Evolutionary conservation across 2,329 filamentous ascomycete species (phyloP), one percentile per base, ranked within the genome.

Genomic region (Pseudogymnoascus sp.): DNA sequence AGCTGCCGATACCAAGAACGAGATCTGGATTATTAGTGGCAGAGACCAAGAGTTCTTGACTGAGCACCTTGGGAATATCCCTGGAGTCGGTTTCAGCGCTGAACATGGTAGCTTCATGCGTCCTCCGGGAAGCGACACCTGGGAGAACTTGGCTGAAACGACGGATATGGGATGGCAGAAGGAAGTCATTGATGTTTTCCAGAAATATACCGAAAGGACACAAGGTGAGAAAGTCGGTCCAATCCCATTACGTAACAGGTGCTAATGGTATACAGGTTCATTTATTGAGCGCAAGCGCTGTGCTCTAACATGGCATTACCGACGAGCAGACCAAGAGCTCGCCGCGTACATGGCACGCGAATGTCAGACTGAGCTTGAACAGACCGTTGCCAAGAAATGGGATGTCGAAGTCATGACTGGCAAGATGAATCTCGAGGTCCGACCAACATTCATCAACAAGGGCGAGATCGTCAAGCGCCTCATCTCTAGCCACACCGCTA

Each of bases 1-100:
- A 44, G 89, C 93, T 0, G 82, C 89, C 0, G 91, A 97, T 72
- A 85, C 89, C 14, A 81, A 82, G 63, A 99, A 97, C 71, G 83
- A 87, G 1, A 92, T 99, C n/a, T 99, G 95, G 95, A 96, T 99
- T 73, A 97, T 99, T 71, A 96, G 91, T 62, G 95, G 95, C 10
- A 87, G 95, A 67, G 93, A 97, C 71, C 92, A 96, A 73, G 88
- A 89, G 6, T 99, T 99, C 77, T 78, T 99, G 64, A 86, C 89
- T 68, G 88, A 96, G 68, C 93, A 93, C 79, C 87, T 97, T 74
- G 95, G 93, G n/a, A 89, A 96, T 76, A 96, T 97, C 68, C 75
- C 85, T 1, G 87, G 90, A 72, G 81, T 99, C 11, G 95, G 95
- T n/a, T 89, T 99, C 72, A 96, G 91, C 70, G 95, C 95, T 1